Percentiles rank a stretch among this genome's conserved stretches.
Conservation (phyloP, 352 stramenopile species). For the Pythium rhizo-oryzae region DNA sequence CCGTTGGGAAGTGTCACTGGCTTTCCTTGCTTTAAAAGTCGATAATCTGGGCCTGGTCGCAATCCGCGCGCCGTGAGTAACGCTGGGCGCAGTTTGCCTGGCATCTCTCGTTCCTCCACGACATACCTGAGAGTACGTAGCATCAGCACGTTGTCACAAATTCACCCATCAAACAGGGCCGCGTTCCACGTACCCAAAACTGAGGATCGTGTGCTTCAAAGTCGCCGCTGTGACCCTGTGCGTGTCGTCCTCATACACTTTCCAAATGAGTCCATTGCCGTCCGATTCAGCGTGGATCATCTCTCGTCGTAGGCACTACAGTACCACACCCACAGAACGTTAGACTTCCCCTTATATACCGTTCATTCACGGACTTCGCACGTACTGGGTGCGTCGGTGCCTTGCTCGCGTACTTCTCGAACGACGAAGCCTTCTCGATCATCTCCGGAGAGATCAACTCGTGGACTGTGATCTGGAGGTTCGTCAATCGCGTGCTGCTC, state of each 20-base stretch:
- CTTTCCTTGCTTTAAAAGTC: conserved; percentile 87
- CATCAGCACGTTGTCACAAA: not conserved
- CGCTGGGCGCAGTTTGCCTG: conserved; percentile 88
- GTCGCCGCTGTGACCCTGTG: conserved; percentile 61
- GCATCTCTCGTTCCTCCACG: conserved; percentile 69
- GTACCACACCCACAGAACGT: not conserved
- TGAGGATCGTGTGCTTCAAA: conserved; percentile 80
- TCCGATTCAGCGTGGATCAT: conserved; percentile 61
- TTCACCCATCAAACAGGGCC: not conserved
- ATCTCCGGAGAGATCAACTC: conserved; percentile 67
- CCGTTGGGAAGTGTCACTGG: conserved; percentile 84
- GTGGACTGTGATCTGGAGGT: conserved; percentile 74
- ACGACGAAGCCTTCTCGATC: conserved; percentile 41
- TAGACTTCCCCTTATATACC: not conserved
- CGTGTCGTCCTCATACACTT: conserved; percentile 71
- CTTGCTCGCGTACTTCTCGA: conserved; percentile 69
- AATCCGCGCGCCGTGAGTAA: conserved; percentile 82
- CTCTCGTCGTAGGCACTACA: conserved; percentile 50
- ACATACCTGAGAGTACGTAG: conserved; percentile 51
- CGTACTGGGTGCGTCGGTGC: conserved; percentile 61
- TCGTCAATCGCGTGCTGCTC: conserved; percentile 65
- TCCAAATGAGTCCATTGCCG: conserved; percentile 66
- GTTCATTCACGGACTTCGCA: not conserved
- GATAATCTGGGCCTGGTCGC: conserved; percentile 88
- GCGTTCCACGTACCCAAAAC: conserved; percentile 58